Evolutionary conservation across 495 filamentous ascomycete genomes (phyloP), one percentile per base, ranked within the genome.

Genomic region (Parachaetomium inaequale): DNA sequence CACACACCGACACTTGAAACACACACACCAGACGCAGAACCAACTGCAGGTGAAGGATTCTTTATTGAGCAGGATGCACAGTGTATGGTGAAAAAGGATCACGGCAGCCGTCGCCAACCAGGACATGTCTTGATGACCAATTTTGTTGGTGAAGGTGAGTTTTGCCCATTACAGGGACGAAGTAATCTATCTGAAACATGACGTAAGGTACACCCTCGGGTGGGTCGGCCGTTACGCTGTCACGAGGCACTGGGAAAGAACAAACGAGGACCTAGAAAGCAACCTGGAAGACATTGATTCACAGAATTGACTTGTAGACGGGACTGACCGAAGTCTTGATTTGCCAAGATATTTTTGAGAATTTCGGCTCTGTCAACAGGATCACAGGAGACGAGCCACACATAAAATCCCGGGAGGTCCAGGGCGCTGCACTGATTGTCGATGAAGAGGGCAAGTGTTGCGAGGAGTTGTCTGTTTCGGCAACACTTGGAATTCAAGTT

Each of bases 1-100:
- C 14, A 19, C 40, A 50, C 38, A 40, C 52, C 43, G 42, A 63
- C 45, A 56, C 61, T 51, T 51, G 45, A 63, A 63, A 60, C 58
- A 23, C 51, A 23, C n/a, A n/a, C n/a, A n/a, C n/a, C n/a, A 38
- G 4, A 26, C 8, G 23, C 32, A 55, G 31, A 4, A n/a, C 19
- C 52, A 38, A 26, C 19, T 40, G 52, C 34, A 26, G 19, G 19
- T 46, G 42, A 46, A 29, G 8, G 46, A n/a, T 26, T 29, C 46
- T 29, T 26, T 7, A 46, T 26, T 17, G 46, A 17, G 25, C 46
- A 49, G 46, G 6, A 14, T 5, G 3, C 25, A 28, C 46, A 49
- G 25, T 29, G 21, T 3, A 26, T 49, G 19, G 42, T 3, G 2
- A 19, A 15, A 7, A 46, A 2, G n/a, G 42, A 19, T 2, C 19